phyloP scores from a whole-genome alignment of 108 stramenopile species.

The Nitzschia sp. region DNA sequence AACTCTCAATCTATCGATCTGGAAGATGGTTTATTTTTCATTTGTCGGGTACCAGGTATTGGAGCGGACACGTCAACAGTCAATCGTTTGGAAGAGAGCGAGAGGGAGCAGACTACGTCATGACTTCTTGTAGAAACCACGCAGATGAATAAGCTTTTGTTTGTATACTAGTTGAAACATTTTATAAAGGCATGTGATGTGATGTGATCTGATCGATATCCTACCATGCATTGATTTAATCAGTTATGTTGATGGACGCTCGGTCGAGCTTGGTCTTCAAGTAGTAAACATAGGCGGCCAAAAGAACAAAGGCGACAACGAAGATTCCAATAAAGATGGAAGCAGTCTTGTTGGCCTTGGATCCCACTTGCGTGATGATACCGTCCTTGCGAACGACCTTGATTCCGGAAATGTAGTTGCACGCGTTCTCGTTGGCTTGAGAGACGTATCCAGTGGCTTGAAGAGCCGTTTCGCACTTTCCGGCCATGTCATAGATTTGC shows the following conservation, averaged over 20 bases:
- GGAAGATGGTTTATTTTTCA: too few species aligned
- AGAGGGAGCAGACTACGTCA: too few species aligned
- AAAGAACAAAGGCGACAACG: conserved; percentile 73
- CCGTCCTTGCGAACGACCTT: conserved; percentile 75
- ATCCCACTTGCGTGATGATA: conserved; percentile 36
- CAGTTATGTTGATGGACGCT: conserved; percentile 78
- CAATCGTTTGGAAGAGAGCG: too few species aligned
- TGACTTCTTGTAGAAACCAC: background rate
- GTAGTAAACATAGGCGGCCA: conserved; percentile 79
- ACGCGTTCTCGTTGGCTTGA: conserved; percentile 66
- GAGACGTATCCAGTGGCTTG: conserved; percentile 22
- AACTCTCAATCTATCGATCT: too few species aligned
- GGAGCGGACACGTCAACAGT: too few species aligned
- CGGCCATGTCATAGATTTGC: conserved; percentile 57
- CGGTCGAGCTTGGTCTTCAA: conserved; percentile 84
- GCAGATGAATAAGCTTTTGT: background rate
- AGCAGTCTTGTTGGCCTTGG: conserved; percentile 63
- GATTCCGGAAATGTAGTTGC: conserved; percentile 85
- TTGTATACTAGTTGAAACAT: conserved; percentile 25
- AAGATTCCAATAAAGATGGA: conserved; percentile 81
- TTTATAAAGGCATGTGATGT: too few species aligned
- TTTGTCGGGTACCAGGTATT: too few species aligned
- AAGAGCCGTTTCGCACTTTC: conserved; percentile 79
- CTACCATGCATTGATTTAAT: too few species aligned
- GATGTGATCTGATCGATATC: too few species aligned